These are phyloP conservation scores for Perilla frutescens DNA, from an alignment of 257 asterid species.

Conservation along the genomic window DNA sequence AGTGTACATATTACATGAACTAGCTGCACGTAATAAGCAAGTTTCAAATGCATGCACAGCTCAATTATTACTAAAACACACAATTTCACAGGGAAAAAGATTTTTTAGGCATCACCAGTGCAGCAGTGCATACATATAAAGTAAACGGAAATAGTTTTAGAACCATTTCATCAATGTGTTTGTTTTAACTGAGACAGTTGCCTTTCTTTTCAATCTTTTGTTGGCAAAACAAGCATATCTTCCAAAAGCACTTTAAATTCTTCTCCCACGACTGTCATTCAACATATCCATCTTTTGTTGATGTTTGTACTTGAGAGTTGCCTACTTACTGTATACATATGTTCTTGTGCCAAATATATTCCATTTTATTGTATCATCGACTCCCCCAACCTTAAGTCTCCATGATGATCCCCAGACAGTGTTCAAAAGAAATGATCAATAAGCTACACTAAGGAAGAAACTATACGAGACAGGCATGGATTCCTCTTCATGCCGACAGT, in stretches of 20 bases:
- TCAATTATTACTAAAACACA: conserved; percentile 15
- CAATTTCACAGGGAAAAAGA: background rate
- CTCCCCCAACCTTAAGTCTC: background rate
- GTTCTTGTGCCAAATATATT: background rate
- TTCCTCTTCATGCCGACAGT: background rate
- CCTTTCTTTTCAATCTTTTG: conserved; percentile 5
- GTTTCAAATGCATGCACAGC: conserved; percentile 34
- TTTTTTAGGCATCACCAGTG: background rate
- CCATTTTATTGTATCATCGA: background rate
- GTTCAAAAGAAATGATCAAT: background rate
- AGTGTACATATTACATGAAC: conserved; percentile 81
- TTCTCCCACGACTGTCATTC: background rate
- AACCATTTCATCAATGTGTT: conserved; percentile 2
- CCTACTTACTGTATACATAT: background rate
- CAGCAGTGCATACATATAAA: conserved; percentile 8
- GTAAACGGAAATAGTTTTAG: conserved; percentile 7
- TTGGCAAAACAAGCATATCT: background rate
- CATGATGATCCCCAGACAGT: background rate
- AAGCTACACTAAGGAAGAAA: background rate
- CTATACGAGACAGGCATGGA: background rate
- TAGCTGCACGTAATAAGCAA: conserved; percentile 64
- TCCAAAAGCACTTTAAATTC: background rate
- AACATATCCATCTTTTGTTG: background rate
- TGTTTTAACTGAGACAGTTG: conserved; percentile 7
- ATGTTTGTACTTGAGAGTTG: background rate